Conservation (phyloP, 228 moss, liverwort and hornwort species). For the Sphagnum magellanicum region DNA sequence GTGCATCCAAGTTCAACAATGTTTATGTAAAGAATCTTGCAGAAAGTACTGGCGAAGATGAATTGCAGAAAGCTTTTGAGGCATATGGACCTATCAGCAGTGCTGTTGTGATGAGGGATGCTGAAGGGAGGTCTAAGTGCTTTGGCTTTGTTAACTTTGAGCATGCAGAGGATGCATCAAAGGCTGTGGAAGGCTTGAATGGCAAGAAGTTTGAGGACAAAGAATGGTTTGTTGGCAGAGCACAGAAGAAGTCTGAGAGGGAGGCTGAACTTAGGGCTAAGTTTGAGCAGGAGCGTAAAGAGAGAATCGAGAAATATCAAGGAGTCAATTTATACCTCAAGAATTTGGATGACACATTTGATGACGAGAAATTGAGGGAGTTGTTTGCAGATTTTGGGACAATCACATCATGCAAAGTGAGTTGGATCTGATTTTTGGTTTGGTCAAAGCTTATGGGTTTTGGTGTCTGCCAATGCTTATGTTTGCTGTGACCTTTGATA, state of each 20-base stretch:
- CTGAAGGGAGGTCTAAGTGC: slow-evolving; percentile 50
- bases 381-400: slow-evolving; percentile 46
- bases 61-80: slow-evolving; percentile 38
- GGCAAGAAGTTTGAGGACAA: slow-evolving; percentile 8
- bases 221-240: slow-evolving; percentile 19
- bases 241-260: slow-evolving; percentile 15
- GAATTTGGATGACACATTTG: slow-evolving; percentile 4
- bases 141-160: slow-evolving; percentile 42
- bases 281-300: slow-evolving; percentile 9
- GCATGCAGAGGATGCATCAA: slow-evolving; percentile 4
- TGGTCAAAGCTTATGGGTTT: too few species aligned
- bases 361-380: slow-evolving; percentile 47
- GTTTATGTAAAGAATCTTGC: slow-evolving; percentile 16
- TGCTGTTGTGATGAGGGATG: slow-evolving; percentile 55
- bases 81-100: slow-evolving; percentile 47
- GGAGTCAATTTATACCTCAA: slow-evolving; percentile 25
- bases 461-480: too few species aligned
- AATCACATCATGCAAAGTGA: slow-evolving; percentile 46
- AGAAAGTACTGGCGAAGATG: slow-evolving; percentile 33
- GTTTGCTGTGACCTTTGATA: too few species aligned
- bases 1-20: slow-evolving; percentile 26
- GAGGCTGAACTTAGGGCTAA: slow-evolving; percentile 4
- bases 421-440: neutral
- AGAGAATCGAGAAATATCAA: slow-evolving; percentile 2
- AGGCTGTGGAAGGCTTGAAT: slow-evolving; percentile 5